Percentiles rank a stretch among this genome's conserved stretches.
Conservation (phyloP, 306 rosid genomes). For the Corylus heterophylla region DNA sequence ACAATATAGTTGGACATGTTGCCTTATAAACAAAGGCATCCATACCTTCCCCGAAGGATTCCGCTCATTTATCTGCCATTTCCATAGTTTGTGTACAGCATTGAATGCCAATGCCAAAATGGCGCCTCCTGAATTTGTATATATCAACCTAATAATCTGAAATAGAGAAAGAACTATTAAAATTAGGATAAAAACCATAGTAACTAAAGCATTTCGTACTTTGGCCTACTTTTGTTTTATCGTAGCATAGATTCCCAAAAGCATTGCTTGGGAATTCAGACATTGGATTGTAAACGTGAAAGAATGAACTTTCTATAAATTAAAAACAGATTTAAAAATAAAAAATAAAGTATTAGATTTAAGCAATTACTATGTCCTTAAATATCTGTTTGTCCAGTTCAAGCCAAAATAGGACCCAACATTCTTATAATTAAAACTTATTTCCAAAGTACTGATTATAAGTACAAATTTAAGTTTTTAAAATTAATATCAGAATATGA, state of each 20-base stretch:
- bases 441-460: neutral
- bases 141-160: slow-evolving; percentile 90
- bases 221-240: neutral
- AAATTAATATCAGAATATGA: neutral
- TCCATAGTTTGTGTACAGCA: slow-evolving; percentile 99
- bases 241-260: neutral
- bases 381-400: neutral
- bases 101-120: slow-evolving; percentile 89
- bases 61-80: slow-evolving; percentile 89
- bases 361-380: neutral
- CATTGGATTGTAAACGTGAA: neutral
- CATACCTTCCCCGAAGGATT: slow-evolving; percentile 62
- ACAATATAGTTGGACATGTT: slow-evolving; percentile 24
- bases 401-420: neutral
- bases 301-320: no score
- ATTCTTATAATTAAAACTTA: neutral
- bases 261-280: neutral
- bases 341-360: neutral
- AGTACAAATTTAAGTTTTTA: neutral
- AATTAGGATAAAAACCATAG: neutral
- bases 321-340: neutral
- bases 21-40: slow-evolving; percentile 14
- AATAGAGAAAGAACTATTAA: slow-evolving; percentile 10
- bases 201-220: neutral
- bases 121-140: slow-evolving; percentile 88